Conservation (phyloP, 2,329 filamentous ascomycete genomes). For the Fusarium pininemorale region DNA sequence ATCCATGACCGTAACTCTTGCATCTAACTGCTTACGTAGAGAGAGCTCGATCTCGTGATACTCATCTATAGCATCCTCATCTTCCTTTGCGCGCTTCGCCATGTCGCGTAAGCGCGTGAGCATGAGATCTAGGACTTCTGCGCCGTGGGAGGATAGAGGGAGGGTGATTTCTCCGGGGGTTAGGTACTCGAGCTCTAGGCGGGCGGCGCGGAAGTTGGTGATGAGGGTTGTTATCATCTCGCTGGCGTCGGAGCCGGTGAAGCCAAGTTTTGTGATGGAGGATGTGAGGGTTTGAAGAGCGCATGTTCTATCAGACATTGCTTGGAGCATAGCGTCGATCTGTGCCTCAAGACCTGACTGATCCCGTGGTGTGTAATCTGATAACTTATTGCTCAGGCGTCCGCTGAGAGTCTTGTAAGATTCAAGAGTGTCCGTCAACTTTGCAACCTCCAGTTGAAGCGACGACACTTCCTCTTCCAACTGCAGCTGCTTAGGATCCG, state of each 20-base stretch:
- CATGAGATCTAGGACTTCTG: conserved; percentile 65
- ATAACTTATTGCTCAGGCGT: conserved; percentile 51
- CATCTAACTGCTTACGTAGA: conserved; percentile 65
- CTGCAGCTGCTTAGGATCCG: conserved; percentile 53
- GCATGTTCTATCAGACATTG: conserved; percentile 59
- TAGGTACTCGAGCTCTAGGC: conserved; percentile 70
- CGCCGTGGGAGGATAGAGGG: conserved; percentile 61
- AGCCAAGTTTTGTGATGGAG: conserved; percentile 61
- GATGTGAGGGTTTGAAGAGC: conserved; percentile 56
- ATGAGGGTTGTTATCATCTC: conserved; percentile 60
- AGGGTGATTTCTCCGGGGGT: conserved; percentile 66
- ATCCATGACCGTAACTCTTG: conserved; percentile 62
- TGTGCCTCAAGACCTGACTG: conserved; percentile 51
- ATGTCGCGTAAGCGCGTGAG: conserved; percentile 61
- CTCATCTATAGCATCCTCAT: conserved; percentile 66
- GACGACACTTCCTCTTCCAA: conserved; percentile 59
- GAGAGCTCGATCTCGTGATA: conserved; percentile 66
- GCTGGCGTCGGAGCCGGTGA: conserved; percentile 56
- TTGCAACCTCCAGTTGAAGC: conserved; percentile 58
- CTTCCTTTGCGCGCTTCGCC: conserved; percentile 55
- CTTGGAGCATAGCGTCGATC: conserved; percentile 54
- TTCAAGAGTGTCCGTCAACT: conserved; percentile 58
- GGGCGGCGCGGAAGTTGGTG: conserved; percentile 62
- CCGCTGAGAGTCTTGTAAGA: conserved; percentile 55
- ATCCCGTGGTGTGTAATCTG: conserved; percentile 26